These are phyloP conservation scores for Saccharum hybrid DNA, from an alignment of 202 grass and related monocot genomes.

Conservation along the genomic window DNA sequence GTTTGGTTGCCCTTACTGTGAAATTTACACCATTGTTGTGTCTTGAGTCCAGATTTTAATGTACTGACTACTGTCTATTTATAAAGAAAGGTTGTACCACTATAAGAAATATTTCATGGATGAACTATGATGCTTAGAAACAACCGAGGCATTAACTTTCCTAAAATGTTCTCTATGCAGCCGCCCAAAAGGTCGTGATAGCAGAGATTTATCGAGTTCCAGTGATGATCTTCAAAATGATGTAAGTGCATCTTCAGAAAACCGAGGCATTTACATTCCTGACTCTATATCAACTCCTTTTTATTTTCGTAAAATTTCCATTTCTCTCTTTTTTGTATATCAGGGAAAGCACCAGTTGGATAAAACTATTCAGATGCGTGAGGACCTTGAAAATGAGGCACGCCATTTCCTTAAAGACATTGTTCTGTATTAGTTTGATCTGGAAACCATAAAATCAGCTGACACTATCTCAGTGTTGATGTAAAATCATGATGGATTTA, in stretches of 20 bases:
- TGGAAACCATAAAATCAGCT: slow-evolving; percentile 5
- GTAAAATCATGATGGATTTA: slow-evolving; percentile 21
- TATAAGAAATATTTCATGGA: neutral
- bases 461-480: slow-evolving; percentile 1
- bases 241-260: slow-evolving; percentile 43
- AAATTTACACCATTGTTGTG: neutral
- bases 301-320: slow-evolving; percentile 25
- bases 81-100: neutral
- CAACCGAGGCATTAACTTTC: slow-evolving; percentile 28
- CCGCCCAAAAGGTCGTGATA: slow-evolving; percentile 55
- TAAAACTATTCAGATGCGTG: slow-evolving; percentile 58
- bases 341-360: slow-evolving; percentile 71
- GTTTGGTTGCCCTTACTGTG: neutral
- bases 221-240: slow-evolving; percentile 66
- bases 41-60: slow-evolving; percentile 1
- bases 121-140: slow-evolving; percentile 12
- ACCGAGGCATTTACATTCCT: too few relatives aligned
- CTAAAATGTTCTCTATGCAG: slow-evolving; percentile 38
- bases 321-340: slow-evolving; percentile 23
- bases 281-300: slow-evolving; percentile 23
- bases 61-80: slow-evolving; percentile 13
- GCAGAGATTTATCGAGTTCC: slow-evolving; percentile 69
- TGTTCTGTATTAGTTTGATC: slow-evolving; percentile 24
- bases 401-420: slow-evolving; percentile 23
- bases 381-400: slow-evolving; percentile 82